Conservation (phyloP, 1,284 basidiomycete species). For the Apiotrichum porosum region DNA sequence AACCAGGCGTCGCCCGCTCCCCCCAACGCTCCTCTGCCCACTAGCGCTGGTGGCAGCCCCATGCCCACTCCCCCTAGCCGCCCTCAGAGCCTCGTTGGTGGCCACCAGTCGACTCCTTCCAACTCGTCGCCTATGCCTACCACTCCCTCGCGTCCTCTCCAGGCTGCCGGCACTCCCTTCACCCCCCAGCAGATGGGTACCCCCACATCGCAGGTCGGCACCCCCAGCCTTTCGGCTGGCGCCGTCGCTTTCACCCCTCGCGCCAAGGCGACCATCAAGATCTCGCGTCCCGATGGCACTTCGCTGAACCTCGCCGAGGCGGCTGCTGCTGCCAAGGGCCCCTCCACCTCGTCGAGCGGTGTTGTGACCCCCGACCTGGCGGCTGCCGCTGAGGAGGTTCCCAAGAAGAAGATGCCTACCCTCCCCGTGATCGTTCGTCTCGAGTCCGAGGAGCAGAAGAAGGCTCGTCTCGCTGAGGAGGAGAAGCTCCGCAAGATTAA, state of each 20-base stretch:
- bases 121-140: conserved; percentile 29
- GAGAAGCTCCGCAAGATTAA: conserved; percentile 37
- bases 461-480: conserved; percentile 45
- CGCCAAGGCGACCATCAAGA: conserved; percentile 36
- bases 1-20: conserved; percentile 34
- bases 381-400: conserved; percentile 14
- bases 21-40: conserved; percentile 23
- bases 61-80: conserved; percentile 37
- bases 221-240: conserved; percentile 28
- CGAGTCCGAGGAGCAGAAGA: conserved; percentile 53
- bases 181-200: conserved; percentile 15
- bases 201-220: background rate
- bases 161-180: conserved; percentile 20
- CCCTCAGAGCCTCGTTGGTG: conserved; percentile 29
- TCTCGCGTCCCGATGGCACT: conserved; percentile 45
- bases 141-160: conserved; percentile 30
- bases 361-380: conserved; percentile 25
- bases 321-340: conserved; percentile 27
- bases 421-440: conserved; percentile 49
- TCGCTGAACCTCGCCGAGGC: conserved; percentile 40
- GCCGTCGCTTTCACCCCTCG: conserved; percentile 42
- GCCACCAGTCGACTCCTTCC: conserved; percentile 26
- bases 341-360: conserved; percentile 22
- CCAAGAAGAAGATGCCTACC: conserved; percentile 32
- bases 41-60: conserved; percentile 31